Base-by-base conservation (phyloP, 2,329 filamentous ascomycete species). In the Fusarium duplospermum region DNA sequence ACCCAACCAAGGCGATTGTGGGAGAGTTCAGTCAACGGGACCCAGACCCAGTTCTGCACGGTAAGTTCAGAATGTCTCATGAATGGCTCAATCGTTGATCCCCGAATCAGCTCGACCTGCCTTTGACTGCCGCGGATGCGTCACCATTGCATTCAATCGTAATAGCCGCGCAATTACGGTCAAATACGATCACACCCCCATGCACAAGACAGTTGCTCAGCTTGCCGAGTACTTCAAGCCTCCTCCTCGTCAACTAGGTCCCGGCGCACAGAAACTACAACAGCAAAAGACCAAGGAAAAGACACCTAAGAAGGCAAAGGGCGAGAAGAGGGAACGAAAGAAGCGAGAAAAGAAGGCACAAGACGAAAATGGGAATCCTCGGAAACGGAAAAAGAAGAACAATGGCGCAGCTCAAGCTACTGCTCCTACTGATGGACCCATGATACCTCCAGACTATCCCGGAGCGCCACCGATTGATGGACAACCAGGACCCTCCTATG, bases 181-280 rank as follows among this genome's bases (percentile, higher is more conserved):
- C 63, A 87, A 87, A 66, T 90, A 90, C 74, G 85, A 87, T 35
- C 89, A 91, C 73, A 89, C 86, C 0, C 87, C 86, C 4, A 76
- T 90, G n/a, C 89, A 91, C 77, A 87, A 84, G 75, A 89, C 88
- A 0, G 88, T 91, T 6, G 84, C 81, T 1, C 81, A 90, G 56
- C 80, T 90, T 27, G 82, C 85, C 11, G 84, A 86, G 6, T 80
- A 84, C 40, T 86, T 88, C 62, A 83, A 84, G 31, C 88, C 87
- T 6, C 82, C 85, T 16, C 85, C 87, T 7, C 77, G 80, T 7
- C 78, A 79, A 42, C 71, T 77, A 36, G 78, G 77, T 11, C 78
- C 75, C 29, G 76, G 68, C 14, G 69, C 74, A 5, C 79, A 80
- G 65, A 81, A 77, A 56, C 67, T 70, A 20, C 68, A 72, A 29